Evolutionary conservation across 75 land plant species (phyloP), one percentile per base, ranked within the genome.

Genomic region (Picea glauca): DNA sequence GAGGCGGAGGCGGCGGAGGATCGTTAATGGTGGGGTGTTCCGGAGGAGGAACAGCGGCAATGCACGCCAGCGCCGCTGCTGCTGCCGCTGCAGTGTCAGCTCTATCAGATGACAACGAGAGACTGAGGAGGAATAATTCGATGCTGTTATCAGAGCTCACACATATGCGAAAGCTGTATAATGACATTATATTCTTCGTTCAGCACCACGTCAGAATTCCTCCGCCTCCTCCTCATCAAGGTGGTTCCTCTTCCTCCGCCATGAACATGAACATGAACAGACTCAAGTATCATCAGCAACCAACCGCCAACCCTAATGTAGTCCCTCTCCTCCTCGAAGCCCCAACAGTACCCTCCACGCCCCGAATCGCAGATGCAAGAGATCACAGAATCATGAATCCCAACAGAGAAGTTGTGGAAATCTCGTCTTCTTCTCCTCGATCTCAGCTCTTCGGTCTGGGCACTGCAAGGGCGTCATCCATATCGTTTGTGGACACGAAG

Each of bases 61-160:
- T 7, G 43, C 62, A 68, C 43, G 81, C n/a, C 13, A 14, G 57
- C 60, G 66, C 77, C 76, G 85, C 59, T 86, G 56, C 56, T 50
- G 56, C 56, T 15, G 61, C 77, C 58, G 63, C 76, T 20, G 81
- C 89, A 32, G 65, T 87, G 18, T 76, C 84, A 8, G 87, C 92
- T 0, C 81, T 92, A 6, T 74, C 90, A 14, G 99, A 96, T 81
- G 99, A 96, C 77, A 96, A 96, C 76, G 97, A 96, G 84, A 61
- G 95, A 72, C 95, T 96, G 57, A 72, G 94, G 79, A 76, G 90
- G 64, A 91, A 87, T 81, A 96, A 96, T 88, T 76, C 81, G 18
- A 77, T 91, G 84, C 89, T 96, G 1, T 77, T 96, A 60, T 94
- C 98, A 1, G 98, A 94, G 82, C 86, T 94, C 1, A 85, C 93